phyloP scores from a whole-genome alignment of 1,284 basidiomycete genomes.

The Hymenochaete sp. region DNA sequence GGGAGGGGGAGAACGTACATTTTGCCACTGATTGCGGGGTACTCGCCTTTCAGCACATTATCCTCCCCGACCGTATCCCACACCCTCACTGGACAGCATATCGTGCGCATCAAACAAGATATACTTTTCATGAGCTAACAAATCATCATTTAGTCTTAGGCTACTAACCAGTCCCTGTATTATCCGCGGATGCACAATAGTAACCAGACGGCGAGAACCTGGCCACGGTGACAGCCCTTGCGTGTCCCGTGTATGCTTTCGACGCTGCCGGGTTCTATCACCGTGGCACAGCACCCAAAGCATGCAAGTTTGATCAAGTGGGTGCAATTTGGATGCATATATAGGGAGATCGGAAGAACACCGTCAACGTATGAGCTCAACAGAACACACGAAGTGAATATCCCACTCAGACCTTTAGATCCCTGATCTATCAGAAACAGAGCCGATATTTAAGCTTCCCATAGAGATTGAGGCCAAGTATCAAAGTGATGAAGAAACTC shows the following conservation, averaged over 20 bases:
- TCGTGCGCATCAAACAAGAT: neutral
- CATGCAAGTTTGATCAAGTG: too few species aligned
- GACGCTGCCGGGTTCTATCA: constrained; percentile 56
- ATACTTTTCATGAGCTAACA: neutral
- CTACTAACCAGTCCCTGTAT: constrained; percentile 61
- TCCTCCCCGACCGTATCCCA: constrained; percentile 94
- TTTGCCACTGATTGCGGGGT: constrained; percentile 73
- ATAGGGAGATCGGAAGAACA: too few species aligned
- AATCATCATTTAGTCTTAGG: neutral
- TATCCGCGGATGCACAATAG: constrained; percentile 89
- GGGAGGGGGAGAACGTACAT: constrained; percentile 46
- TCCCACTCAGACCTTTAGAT: constrained; percentile 40
- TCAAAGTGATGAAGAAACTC: constrained; percentile 28
- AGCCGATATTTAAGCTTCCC: too few species aligned
- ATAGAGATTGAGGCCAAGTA: constrained; percentile 1
- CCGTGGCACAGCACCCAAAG: too few species aligned
- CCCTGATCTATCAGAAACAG: constrained; percentile 40
- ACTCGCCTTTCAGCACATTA: constrained; percentile 78
- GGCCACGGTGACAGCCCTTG: constrained; percentile 81
- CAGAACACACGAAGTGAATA: neutral
- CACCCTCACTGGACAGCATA: constrained; percentile 53
- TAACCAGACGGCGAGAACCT: constrained; percentile 90
- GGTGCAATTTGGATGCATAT: too few species aligned
- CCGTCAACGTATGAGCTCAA: too few species aligned
- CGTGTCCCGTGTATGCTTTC: constrained; percentile 69